Evolutionary conservation across 148 eudicot species (phyloP).

Genomic region (Vaccinium vitisidaea): DNA sequence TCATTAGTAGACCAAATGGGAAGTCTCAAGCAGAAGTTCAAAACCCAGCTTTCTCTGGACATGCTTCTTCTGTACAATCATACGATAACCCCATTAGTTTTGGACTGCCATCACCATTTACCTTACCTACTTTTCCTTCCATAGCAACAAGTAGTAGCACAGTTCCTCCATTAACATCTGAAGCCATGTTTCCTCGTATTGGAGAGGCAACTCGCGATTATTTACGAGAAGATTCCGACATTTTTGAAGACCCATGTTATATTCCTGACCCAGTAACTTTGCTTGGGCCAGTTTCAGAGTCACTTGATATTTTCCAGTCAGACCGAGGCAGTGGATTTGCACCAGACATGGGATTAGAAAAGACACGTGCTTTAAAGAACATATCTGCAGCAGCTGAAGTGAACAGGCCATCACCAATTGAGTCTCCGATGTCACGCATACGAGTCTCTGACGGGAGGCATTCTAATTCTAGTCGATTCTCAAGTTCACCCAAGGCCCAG

Average conservation of each 20-base stretch:
- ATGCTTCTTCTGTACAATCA: constrained; percentile 44
- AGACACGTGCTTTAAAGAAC: constrained; percentile 45
- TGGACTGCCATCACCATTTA: constrained; percentile 73
- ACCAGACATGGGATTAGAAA: constrained; percentile 46
- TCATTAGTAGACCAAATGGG: constrained; percentile 71
- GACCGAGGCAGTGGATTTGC: constrained; percentile 69
- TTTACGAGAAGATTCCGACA: constrained; percentile 81
- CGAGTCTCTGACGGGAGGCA: constrained; percentile 66
- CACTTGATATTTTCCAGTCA: constrained; percentile 82
- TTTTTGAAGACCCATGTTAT: constrained; percentile 98
- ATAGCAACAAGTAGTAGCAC: constrained; percentile 43
- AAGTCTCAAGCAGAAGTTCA: constrained; percentile 60
- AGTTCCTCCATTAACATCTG: constrained; percentile 52
- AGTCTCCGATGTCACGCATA: constrained; percentile 76
- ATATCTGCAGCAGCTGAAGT: constrained; percentile 46
- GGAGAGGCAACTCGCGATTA: constrained; percentile 48
- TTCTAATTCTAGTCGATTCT: constrained; percentile 42
- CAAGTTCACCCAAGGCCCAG: constrained; percentile 51
- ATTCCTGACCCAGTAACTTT: constrained; percentile 88
- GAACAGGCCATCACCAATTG: constrained; percentile 80
- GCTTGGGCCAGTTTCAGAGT: constrained; percentile 96
- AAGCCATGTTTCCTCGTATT: constrained; percentile 50
- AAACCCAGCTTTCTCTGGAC: constrained; percentile 39
- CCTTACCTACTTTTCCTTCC: constrained; percentile 55
- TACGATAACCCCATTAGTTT: constrained; percentile 82